Percentiles rank a stretch among this genome's conserved stretches.
Evolutionary conservation across 768 basidiomycete genomes (phyloP).

Genomic region (Scleroderma citrinum): DNA sequence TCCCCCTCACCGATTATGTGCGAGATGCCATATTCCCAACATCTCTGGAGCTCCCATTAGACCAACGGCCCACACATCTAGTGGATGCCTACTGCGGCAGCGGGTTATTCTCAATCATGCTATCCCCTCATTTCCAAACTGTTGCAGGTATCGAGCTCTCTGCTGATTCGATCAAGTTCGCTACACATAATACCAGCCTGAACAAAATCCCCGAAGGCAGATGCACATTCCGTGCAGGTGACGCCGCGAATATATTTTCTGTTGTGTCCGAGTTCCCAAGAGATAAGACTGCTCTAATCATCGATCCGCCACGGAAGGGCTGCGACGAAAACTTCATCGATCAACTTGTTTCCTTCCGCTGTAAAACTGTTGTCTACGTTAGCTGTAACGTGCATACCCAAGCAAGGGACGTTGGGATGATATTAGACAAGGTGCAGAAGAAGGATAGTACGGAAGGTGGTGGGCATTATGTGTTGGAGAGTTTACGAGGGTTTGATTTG

Average conservation of each 20-base stretch:
- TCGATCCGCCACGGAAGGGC: conserved; percentile 94
- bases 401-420: conserved; percentile 78
- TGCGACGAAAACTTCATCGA: conserved; percentile 75
- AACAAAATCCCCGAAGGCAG: conserved; percentile 54
- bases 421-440: conserved; percentile 44
- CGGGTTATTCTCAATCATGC: conserved; percentile 81
- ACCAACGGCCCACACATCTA: conserved; percentile 61
- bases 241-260: conserved; percentile 82
- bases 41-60: conserved; percentile 4
- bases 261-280: conserved; percentile 62
- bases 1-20: conserved; percentile 81
- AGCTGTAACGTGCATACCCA: conserved; percentile 95
- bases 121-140: conserved; percentile 66
- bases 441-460: conserved; percentile 29
- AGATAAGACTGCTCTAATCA: conserved; percentile 59
- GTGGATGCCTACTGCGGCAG: conserved; percentile 94
- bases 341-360: conserved; percentile 68
- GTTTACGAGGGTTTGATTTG: conserved; percentile 83
- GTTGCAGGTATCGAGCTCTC: conserved; percentile 89
- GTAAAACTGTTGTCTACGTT: conserved; percentile 76
- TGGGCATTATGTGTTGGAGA: conserved; percentile 71
- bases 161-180: conserved; percentile 59
- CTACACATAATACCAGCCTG: conserved; percentile 58
- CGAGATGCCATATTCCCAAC: conserved; percentile 58
- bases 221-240: conserved; percentile 69